These are phyloP conservation scores for Sporothrix curviconia DNA, from an alignment of 2,329 filamentous ascomycete genomes.

Conservation along the genomic window DNA sequence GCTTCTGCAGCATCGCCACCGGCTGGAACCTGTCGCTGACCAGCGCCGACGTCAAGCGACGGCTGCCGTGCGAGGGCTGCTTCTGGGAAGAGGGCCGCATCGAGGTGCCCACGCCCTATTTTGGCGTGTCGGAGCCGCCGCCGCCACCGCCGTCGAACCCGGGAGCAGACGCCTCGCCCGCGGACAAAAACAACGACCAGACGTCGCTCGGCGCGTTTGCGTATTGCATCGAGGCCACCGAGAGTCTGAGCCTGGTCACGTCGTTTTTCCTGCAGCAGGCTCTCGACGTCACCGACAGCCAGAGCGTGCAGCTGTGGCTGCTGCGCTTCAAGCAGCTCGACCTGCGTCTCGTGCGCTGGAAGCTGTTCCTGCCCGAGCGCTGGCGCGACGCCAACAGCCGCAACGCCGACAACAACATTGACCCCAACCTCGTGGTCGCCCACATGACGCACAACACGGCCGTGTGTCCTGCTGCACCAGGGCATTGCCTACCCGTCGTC, in stretches of 20 bases:
- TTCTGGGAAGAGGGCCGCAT: conserved; percentile 27
- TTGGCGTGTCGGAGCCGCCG: conserved; percentile 28
- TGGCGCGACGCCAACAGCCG: conserved; percentile 36
- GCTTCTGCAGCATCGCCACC: conserved; percentile 25
- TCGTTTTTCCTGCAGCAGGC: conserved; percentile 31
- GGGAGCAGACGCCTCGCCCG: no score
- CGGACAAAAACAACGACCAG: no score
- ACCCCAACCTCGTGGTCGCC: conserved; percentile 38
- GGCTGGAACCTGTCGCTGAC: conserved; percentile 30
- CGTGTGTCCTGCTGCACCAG: conserved; percentile 36
- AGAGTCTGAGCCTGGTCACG: conserved; percentile 30
- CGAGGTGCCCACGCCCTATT: conserved; percentile 27
- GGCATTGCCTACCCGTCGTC: conserved; percentile 33
- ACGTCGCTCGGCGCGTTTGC: conserved; percentile 29
- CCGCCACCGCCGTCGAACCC: background rate
- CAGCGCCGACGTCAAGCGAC: conserved; percentile 26
- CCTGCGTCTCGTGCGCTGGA: conserved; percentile 25
- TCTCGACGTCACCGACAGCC: conserved; percentile 18
- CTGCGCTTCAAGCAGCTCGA: conserved; percentile 12
- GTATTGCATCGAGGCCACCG: conserved; percentile 32
- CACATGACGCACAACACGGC: conserved; percentile 39
- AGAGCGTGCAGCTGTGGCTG: conserved; percentile 10
- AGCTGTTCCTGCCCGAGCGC: conserved; percentile 37
- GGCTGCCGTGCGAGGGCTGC: conserved; percentile 28
- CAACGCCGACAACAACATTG: conserved; percentile 34